Evolutionary conservation across 2,329 filamentous ascomycete species (phyloP), one percentile per base, ranked within the genome.

Genomic region (Scolecobasidium constrictum): DNA sequence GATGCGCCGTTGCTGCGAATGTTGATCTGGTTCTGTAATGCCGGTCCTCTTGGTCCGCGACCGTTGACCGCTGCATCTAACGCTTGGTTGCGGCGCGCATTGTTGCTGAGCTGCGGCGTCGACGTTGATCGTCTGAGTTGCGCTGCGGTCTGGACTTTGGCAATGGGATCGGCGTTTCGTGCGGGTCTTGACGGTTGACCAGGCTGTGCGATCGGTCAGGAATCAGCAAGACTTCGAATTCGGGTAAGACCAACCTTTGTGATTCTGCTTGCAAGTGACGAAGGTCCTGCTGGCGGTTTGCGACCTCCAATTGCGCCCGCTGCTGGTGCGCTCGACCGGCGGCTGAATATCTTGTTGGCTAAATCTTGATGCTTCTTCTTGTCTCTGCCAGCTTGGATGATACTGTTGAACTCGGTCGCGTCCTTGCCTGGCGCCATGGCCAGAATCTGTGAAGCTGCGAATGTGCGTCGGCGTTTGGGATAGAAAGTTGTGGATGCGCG

Each of bases 331-430:
- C 73, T 81, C 41, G 72, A 62, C 50, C 79, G 75, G 45, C 71
- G 64, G 51, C 75, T 75, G 51, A 88, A 80, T 55, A 88, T 85
- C 55, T 75, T 71, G 52, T 82, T 72, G 22, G 83, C 83, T n/a
- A 86, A 73, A 3, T 66, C 70, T 56, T 84, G 76, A 52, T 82
- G 79, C 64, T 78, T 80, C 64, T 82, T 82, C 57, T 78, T 76
- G 58, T 83, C 72, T 47, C 82, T 6, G 33, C 34, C 40, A 43
- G 4, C 49, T 49, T 26, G 16, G 36, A 47, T 22, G 26, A 35
- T 42, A 36, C 35, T 28, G 42, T 46, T 36, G 41, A 47, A 38
- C 22, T 21, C 33, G 34, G 28, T 39, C 36, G 40, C 40, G 31
- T 42, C 40, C 34, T 22, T 34, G 31, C 23, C 36, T 5, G 31